Percentiles rank a stretch among this genome's conserved stretches.
Evolutionary conservation across 2,329 filamentous ascomycete genomes (phyloP).

Genomic region (Sclerotinia minor): DNA sequence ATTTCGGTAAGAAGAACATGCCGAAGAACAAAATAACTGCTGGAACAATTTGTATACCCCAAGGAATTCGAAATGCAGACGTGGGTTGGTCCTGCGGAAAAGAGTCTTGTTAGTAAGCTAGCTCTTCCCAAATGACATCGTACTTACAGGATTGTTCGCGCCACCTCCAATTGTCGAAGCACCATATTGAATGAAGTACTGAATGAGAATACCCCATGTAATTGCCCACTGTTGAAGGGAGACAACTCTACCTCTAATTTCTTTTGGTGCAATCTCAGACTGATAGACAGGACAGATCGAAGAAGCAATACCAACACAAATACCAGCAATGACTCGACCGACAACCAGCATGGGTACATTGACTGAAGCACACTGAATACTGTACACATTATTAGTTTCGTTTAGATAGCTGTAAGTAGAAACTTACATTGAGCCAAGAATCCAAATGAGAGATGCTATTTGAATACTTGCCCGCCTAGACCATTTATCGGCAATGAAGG

Average conservation of each 20-base stretch:
- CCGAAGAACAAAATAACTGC: conserved; percentile 55
- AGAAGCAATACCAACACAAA: conserved; percentile 72
- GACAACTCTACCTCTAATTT: conserved; percentile 60
- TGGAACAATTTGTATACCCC: conserved; percentile 60
- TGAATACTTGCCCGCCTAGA: conserved; percentile 50
- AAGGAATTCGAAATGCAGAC: conserved; percentile 60
- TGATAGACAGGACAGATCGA: conserved; percentile 69
- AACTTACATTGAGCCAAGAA: conserved; percentile 45
- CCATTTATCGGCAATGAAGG: conserved; percentile 55
- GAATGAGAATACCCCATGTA: conserved; percentile 67
- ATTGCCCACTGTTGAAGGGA: conserved; percentile 70
- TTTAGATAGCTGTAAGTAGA: neutral
- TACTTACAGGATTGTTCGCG: conserved; percentile 45
- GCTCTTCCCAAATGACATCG: neutral
- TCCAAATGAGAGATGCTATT: conserved; percentile 52
- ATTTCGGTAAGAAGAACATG: conserved; percentile 62
- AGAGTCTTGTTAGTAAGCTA: neutral
- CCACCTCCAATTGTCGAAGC: conserved; percentile 56
- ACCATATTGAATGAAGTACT: conserved; percentile 68
- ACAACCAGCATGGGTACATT: conserved; percentile 69
- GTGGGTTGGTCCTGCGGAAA: conserved; percentile 47
- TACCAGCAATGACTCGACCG: conserved; percentile 69
- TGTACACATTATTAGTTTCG: conserved; percentile 40
- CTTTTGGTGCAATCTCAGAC: conserved; percentile 62
- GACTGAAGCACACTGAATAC: conserved; percentile 60